Base-by-base conservation (phyloP, 108 stramenopile genomes). In the Conticribra weissflogii region DNA sequence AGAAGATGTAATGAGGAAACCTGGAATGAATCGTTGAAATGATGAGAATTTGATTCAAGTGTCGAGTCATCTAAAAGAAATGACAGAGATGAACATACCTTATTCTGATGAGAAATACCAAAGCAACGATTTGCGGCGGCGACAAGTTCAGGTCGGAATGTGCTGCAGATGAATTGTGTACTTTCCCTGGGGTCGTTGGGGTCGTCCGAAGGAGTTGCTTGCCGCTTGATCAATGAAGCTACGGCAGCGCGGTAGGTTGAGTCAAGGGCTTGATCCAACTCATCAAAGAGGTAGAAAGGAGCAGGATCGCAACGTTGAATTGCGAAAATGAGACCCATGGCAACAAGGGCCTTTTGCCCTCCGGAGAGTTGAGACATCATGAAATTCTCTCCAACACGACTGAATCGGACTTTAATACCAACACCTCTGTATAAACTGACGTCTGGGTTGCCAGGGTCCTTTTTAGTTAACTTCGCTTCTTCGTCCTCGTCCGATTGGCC, bases 261-360 rank as follows among this genome's bases (percentile, higher is more conserved):
- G 73, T 99, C 99, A 14, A 99, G 79, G 1, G 99, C 98, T 81
- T 98, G 97, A 66, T 97, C 94, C 51, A 97, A 74, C 72, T 99
- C 99, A 72, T 99, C 99, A 80, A 99, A 99, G 29, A 99, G 88
- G 70, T 99, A 99, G 74, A 99, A 99, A 15, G 99, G 98, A 5
- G 98, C 99, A 30, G 98, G 98, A 76, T 99, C 99, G 73, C 97
- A 98, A 31, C 98, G 86, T 54, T 98, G 97, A 57, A 97, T 97
- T 8, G 99, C 98, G 78, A 99, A 99, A 61, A 99, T 98, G 57
- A 99, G 89, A 32, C 98, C 97, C 72, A 99, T 83, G 0, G 99
- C 98, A 16, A 99, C 98, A 55, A 99, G 85, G 0, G 99, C 97
- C 81, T 98, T 98, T 65, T 99, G 99, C n/a, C 99, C 99, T 8